Conservation (phyloP, 1,139 yeast genomes). For the Spathaspora sp. region DNA sequence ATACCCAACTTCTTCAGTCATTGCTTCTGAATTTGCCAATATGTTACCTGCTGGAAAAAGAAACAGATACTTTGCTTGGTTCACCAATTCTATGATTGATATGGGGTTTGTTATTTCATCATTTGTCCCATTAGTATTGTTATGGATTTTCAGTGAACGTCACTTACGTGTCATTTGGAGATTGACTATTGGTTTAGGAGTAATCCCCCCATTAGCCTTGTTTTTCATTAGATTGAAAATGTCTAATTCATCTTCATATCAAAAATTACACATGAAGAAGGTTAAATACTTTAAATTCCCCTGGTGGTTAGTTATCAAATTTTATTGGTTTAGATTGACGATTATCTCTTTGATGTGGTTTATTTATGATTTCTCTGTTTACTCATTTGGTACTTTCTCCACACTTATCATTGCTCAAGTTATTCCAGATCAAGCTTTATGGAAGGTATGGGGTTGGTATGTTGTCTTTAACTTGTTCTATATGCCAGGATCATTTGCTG, state of each 20-base stretch:
- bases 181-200: conserved; percentile 87
- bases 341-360: conserved; percentile 84
- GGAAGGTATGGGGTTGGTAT: conserved; percentile 88
- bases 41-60: conserved; percentile 79
- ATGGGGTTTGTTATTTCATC: conserved; percentile 81
- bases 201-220: conserved; percentile 79
- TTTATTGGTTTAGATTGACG: conserved; percentile 78
- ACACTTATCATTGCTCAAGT: conserved; percentile 60
- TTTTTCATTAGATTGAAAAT: conserved; percentile 76
- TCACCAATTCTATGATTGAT: conserved; percentile 88
- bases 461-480: conserved; percentile 85
- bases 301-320: conserved; percentile 65
- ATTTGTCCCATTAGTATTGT: conserved; percentile 83
- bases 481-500: conserved; percentile 84
- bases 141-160: conserved; percentile 74
- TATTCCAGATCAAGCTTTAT: conserved; percentile 49
- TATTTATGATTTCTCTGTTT: conserved; percentile 82
- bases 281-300: conserved; percentile 53
- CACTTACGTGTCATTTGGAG: conserved; percentile 89
- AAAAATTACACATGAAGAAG: conserved; percentile 66
- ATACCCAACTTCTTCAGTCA: conserved; percentile 91
- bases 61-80: conserved; percentile 86
- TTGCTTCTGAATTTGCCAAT: conserved; percentile 89
- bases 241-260: conserved; percentile 69
- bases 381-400: conserved; percentile 85